Percentiles rank a stretch among this genome's conserved stretches.
These are phyloP conservation scores for Pisolithus tinctorius DNA, from an alignment of 768 basidiomycete species.

Conservation along the genomic window DNA sequence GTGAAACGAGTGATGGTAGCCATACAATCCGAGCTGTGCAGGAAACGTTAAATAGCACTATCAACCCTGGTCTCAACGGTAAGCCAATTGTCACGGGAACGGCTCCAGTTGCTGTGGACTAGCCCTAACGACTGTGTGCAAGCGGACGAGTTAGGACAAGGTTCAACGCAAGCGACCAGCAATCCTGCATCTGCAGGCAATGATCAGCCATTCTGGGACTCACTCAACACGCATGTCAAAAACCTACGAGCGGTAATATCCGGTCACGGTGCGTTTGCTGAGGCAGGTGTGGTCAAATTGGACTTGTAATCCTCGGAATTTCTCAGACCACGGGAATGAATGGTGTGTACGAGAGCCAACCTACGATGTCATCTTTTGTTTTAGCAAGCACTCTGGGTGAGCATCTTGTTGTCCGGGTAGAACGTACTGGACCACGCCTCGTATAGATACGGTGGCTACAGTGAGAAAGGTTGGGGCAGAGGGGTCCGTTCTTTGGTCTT, in stretches of 20 bases:
- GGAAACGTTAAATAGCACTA: constrained; percentile 30
- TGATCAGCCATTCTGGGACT: constrained; percentile 57
- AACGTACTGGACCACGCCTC: neutral
- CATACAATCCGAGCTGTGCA: constrained; percentile 29
- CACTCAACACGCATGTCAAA: constrained; percentile 50
- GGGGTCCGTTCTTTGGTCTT: constrained; percentile 64
- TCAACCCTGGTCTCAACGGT: constrained; percentile 40
- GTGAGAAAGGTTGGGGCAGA: constrained; percentile 46
- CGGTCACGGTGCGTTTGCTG: constrained; percentile 49
- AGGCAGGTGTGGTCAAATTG: neutral
- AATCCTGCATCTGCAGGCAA: constrained; percentile 32
- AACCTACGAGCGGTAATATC: constrained; percentile 65
- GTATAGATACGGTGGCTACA: constrained; percentile 58
- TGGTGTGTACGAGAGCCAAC: constrained; percentile 68
- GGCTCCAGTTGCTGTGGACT: neutral
- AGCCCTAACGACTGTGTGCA: neutral
- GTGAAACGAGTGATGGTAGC: neutral
- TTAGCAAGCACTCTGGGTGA: constrained; percentile 70
- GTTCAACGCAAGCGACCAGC: constrained; percentile 55
- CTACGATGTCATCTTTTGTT: constrained; percentile 64
- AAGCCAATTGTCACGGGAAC: neutral
- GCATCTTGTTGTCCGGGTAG: constrained; percentile 1
- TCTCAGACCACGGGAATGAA: constrained; percentile 67
- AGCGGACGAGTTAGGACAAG: constrained; percentile 49
- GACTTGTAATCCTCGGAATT: neutral